Evolutionary conservation across 1,284 basidiomycete species (phyloP).

Genomic region (Schizophyllum commune): DNA sequence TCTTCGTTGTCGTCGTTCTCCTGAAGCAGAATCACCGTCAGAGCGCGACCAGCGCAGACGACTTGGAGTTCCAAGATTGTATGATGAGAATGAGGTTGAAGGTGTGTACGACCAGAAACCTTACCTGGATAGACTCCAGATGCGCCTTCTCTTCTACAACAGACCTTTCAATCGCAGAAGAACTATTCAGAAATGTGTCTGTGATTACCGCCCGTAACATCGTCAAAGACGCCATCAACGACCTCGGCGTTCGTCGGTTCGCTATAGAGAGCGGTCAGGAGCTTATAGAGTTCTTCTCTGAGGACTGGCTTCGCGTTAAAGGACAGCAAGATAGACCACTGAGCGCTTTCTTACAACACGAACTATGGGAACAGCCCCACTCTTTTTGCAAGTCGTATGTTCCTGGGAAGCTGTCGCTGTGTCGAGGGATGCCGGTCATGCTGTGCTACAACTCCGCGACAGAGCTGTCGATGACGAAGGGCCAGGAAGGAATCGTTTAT

Average conservation of each 20-base stretch:
- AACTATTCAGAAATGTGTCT: conserved; percentile 21
- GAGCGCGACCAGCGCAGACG: conserved; percentile 12
- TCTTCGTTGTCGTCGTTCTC: conserved; percentile 27
- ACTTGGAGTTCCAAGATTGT: conserved; percentile 8
- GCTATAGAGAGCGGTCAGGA: conserved; percentile 19
- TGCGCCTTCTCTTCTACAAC: conserved; percentile 10
- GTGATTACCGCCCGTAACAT: conserved; percentile 25
- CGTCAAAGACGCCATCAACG: conserved; percentile 26
- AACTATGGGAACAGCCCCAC: too few relatives aligned
- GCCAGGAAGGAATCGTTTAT: too few relatives aligned
- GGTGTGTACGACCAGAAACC: conserved; percentile 24
- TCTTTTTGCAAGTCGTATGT: too few relatives aligned
- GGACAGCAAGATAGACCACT: too few relatives aligned
- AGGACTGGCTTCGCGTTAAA: too few relatives aligned
- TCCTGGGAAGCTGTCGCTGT: too few relatives aligned
- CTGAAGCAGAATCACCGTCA: conserved; percentile 31
- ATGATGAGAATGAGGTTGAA: conserved; percentile 25
- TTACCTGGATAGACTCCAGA: conserved; percentile 13
- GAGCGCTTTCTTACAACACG: too few relatives aligned
- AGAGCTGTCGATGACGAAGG: too few relatives aligned
- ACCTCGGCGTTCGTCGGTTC: conserved; percentile 19
- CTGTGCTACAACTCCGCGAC: too few relatives aligned
- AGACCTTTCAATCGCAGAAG: conserved; percentile 13
- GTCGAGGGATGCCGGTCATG: too few relatives aligned
- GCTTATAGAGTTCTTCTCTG: conserved; percentile 13